These are phyloP conservation scores for Penicillium cosmopolitanum DNA, from an alignment of 495 filamentous ascomycete genomes.

Conservation along the genomic window DNA sequence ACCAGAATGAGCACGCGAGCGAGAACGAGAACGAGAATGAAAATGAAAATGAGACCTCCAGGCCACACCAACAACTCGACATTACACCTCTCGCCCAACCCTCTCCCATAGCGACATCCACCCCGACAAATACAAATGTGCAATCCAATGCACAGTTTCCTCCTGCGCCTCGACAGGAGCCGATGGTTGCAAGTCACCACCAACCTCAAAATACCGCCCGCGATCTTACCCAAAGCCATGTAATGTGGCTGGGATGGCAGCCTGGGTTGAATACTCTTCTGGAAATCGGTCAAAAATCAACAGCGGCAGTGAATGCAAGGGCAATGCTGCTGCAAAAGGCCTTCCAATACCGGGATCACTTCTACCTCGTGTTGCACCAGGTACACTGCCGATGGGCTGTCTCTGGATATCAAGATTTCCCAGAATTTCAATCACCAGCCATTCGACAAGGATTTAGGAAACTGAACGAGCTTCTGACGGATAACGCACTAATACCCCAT, in stretches of 20 bases:
- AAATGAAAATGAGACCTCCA: not conserved
- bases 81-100: not conserved
- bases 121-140: not conserved
- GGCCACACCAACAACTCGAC: not conserved
- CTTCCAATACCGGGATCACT: conserved; percentile 54
- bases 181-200: not conserved
- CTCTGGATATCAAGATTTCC: not conserved
- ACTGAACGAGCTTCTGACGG: conserved; percentile 8
- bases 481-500: conserved; percentile 1
- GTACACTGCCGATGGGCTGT: conserved; percentile 57
- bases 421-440: not conserved
- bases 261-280: not conserved
- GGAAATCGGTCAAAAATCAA: not conserved
- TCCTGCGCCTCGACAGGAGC: not conserved
- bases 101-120: too few species aligned
- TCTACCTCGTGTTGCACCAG: conserved; percentile 72
- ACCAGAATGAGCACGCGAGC: not conserved
- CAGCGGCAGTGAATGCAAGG: conserved; percentile 40
- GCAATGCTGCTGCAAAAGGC: conserved; percentile 60
- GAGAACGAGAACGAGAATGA: not conserved
- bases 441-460: not conserved
- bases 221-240: not conserved
- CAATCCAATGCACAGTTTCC: not conserved
- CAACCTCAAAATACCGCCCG: not conserved
- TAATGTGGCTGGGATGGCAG: not conserved